Evolutionary conservation across 805 yeast species (phyloP).

Genomic region (Hagleromyces aurorensis): DNA sequence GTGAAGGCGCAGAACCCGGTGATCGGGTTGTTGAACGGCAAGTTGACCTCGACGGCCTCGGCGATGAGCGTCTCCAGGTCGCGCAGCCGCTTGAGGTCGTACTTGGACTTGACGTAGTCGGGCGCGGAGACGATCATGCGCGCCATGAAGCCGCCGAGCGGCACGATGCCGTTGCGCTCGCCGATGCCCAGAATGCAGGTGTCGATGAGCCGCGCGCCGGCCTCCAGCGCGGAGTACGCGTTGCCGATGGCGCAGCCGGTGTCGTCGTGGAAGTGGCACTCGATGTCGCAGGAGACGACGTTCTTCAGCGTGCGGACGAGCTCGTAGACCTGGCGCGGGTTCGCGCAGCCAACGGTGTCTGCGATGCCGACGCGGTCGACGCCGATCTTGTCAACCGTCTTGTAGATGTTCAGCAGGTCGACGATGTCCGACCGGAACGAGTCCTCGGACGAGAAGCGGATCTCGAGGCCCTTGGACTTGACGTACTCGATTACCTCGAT

Average conservation of each 20-base stretch:
- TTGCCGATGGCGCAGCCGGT: slow-evolving; percentile 99
- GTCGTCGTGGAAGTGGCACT: slow-evolving; percentile 97
- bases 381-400: slow-evolving; percentile 94
- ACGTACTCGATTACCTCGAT: slow-evolving; percentile 95
- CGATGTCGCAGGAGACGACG: slow-evolving; percentile 93
- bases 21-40: slow-evolving; percentile 97
- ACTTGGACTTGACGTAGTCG: slow-evolving; percentile 88
- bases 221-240: slow-evolving; percentile 96
- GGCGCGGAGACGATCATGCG: slow-evolving; percentile 98
- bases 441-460: slow-evolving; percentile 94
- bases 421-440: slow-evolving; percentile 95
- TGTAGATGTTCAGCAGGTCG: slow-evolving; percentile 88
- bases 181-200: slow-evolving; percentile 98
- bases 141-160: slow-evolving; percentile 97
- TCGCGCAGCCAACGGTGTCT: slow-evolving; percentile 98
- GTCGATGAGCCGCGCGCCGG: slow-evolving; percentile 91
- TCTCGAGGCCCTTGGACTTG: slow-evolving; percentile 93
- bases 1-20: slow-evolving; percentile 99
- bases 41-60: slow-evolving; percentile 91
- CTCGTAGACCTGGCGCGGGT: slow-evolving; percentile 98
- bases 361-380: slow-evolving; percentile 99
- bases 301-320: slow-evolving; percentile 86
- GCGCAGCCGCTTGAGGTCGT: slow-evolving; percentile 90
- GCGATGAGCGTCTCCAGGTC: slow-evolving; percentile 94
- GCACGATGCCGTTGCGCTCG: slow-evolving; percentile 97